phyloP scores from a whole-genome alignment of 148 eudicot species.

The Rhododendron griersonianum region DNA sequence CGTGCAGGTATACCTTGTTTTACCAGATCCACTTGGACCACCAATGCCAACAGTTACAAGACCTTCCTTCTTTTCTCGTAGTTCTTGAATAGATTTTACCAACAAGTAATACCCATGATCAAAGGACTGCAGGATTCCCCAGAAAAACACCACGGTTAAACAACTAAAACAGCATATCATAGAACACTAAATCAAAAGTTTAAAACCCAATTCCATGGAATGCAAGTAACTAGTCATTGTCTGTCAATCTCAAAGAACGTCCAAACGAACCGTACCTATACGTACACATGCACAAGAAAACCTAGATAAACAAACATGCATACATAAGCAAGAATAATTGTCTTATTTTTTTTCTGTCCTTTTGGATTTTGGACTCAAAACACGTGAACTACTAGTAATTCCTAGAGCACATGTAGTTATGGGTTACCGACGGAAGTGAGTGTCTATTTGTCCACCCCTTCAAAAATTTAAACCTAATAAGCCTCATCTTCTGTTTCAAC shows the following conservation, averaged over 20 bases:
- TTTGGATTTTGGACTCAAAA: not conserved
- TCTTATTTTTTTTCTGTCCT: not conserved
- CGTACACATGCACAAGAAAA: not conserved
- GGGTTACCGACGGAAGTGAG: not conserved
- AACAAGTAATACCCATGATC: constrained; percentile 92
- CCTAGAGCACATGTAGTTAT: not conserved
- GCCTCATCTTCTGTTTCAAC: not conserved
- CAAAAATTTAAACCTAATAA: not conserved
- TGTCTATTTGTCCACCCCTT: not conserved
- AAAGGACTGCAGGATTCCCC: constrained; percentile 59
- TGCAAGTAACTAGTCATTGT: not conserved
- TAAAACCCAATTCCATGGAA: not conserved
- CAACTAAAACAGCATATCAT: not conserved
- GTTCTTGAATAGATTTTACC: constrained; percentile 92
- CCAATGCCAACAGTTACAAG: constrained; percentile 93
- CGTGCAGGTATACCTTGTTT: constrained; percentile 61
- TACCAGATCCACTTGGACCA: constrained; percentile 98
- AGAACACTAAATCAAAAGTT: not conserved
- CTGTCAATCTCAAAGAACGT: not conserved
- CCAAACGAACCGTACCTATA: not conserved
- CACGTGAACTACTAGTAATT: not conserved
- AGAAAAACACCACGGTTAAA: constrained; percentile 3
- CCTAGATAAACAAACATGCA: not conserved
- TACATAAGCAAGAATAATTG: not conserved
- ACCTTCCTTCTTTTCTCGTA: constrained; percentile 81